Evolutionary conservation across 257 asterid genomes (phyloP).

Genomic region (Plantago ovata): DNA sequence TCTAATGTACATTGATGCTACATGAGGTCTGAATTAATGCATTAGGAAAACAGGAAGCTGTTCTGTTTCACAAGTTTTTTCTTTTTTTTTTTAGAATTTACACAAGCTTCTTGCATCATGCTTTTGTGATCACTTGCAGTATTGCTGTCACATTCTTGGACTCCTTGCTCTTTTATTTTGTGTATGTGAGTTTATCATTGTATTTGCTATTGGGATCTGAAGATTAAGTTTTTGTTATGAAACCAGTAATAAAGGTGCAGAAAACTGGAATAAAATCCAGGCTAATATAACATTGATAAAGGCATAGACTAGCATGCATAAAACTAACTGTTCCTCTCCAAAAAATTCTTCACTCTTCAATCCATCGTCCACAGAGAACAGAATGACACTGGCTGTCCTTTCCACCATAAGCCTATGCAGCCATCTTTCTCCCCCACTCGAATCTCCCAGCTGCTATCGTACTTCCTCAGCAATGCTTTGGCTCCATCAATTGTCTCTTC

Average conservation of each 20-base stretch:
- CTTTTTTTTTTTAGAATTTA: too few species aligned
- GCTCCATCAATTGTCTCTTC: constrained; percentile 78
- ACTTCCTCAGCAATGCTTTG: constrained; percentile 69
- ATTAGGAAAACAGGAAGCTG: too few species aligned
- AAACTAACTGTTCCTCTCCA: neutral
- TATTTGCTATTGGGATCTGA: too few species aligned
- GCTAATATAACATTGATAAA: neutral
- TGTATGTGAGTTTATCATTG: too few species aligned
- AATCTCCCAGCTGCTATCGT: constrained; percentile 75
- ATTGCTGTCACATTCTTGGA: too few species aligned
- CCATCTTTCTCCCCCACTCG: constrained; percentile 57
- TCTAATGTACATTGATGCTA: too few species aligned
- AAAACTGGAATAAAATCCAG: constrained; percentile 3
- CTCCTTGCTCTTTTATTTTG: too few species aligned
- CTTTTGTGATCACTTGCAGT: too few species aligned
- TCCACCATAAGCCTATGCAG: constrained; percentile 67
- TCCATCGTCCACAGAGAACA: constrained; percentile 70
- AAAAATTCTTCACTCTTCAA: constrained; percentile 16
- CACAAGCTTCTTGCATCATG: too few species aligned
- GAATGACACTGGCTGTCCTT: constrained; percentile 75
- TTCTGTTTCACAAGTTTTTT: too few species aligned
- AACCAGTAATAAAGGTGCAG: constrained; percentile 5
- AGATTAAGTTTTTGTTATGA: too few species aligned
- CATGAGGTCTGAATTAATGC: too few species aligned
- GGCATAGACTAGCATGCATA: neutral